phyloP scores from a whole-genome alignment of 805 yeast species.

The Saturnispora sanitii region DNA sequence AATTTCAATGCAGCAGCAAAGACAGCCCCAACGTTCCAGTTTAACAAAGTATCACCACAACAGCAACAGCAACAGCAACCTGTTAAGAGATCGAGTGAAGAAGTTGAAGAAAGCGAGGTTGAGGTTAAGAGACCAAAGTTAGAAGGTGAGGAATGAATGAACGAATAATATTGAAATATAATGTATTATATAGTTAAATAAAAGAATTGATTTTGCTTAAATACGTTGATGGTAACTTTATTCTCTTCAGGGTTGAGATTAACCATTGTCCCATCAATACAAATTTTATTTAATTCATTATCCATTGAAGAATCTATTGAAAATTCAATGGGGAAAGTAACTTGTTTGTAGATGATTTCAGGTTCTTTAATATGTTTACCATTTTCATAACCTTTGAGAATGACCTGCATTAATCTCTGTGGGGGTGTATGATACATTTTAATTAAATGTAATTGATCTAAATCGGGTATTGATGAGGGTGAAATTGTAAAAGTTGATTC shows the following conservation, averaged over 20 bases:
- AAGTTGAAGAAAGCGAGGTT: constrained; percentile 14
- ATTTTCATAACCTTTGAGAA: constrained; percentile 45
- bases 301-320: constrained; percentile 2
- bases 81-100: constrained; percentile 19
- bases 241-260: constrained; percentile 6
- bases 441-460: constrained; percentile 35
- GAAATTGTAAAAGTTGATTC: constrained; percentile 56
- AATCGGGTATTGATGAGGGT: constrained; percentile 42
- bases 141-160: constrained; percentile 1
- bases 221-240: not conserved
- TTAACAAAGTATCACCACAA: not conserved
- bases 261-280: constrained; percentile 57
- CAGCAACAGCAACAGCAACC: constrained; percentile 1
- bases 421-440: constrained; percentile 31
- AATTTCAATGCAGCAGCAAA: constrained; percentile 3
- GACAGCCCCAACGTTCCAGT: not conserved
- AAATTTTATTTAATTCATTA: constrained; percentile 37
- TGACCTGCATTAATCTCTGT: constrained; percentile 38
- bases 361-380: constrained; percentile 45
- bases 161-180: constrained; percentile 1
- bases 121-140: constrained; percentile 16
- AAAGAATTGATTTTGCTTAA: constrained; percentile 5
- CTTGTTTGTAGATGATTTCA: constrained; percentile 29
- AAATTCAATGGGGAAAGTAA: constrained; percentile 3
- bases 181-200: not conserved